A percentile compares a stretch with the other conserved stretches of the same genome.
Evolutionary conservation across 2,329 filamentous ascomycete genomes (phyloP).

Genomic region (Acarospora socialis): DNA sequence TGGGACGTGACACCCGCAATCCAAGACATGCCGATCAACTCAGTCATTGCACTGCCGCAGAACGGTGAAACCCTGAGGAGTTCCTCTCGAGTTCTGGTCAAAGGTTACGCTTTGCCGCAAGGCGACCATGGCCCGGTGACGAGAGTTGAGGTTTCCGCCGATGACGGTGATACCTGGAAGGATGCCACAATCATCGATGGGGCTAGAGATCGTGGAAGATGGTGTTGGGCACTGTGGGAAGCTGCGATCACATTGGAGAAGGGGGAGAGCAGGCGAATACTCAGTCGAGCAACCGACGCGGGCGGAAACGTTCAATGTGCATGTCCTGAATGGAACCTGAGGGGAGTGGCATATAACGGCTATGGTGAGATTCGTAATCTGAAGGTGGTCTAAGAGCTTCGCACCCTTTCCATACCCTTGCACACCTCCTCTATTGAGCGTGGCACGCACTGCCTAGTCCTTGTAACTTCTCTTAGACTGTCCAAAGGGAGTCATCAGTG

Average conservation of each 20-base stretch:
- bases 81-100: constrained; percentile 31
- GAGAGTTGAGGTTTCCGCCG: constrained; percentile 38
- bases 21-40: constrained; percentile 43
- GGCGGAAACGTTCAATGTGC: constrained; percentile 37
- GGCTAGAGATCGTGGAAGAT: constrained; percentile 25
- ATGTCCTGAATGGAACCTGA: constrained; percentile 39
- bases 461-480: too few relatives aligned
- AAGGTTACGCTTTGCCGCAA: constrained; percentile 42
- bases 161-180: constrained; percentile 37
- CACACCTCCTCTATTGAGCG: too few relatives aligned
- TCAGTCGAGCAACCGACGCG: constrained; percentile 40
- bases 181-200: constrained; percentile 29
- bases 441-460: too few relatives aligned
- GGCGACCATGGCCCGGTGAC: constrained; percentile 39
- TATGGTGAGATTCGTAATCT: constrained; percentile 41
- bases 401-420: too few relatives aligned
- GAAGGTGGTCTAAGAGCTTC: constrained; percentile 22
- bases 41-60: constrained; percentile 36
- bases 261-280: constrained; percentile 30
- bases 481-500: too few relatives aligned
- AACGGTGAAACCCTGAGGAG: constrained; percentile 29
- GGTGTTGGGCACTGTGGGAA: constrained; percentile 45
- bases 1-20: constrained; percentile 38
- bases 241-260: constrained; percentile 28
- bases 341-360: constrained; percentile 46